Percentiles rank a stretch among this genome's conserved stretches.
Conservation (phyloP, 2,329 filamentous ascomycete genomes). For the Corinectria fuckeliana region DNA sequence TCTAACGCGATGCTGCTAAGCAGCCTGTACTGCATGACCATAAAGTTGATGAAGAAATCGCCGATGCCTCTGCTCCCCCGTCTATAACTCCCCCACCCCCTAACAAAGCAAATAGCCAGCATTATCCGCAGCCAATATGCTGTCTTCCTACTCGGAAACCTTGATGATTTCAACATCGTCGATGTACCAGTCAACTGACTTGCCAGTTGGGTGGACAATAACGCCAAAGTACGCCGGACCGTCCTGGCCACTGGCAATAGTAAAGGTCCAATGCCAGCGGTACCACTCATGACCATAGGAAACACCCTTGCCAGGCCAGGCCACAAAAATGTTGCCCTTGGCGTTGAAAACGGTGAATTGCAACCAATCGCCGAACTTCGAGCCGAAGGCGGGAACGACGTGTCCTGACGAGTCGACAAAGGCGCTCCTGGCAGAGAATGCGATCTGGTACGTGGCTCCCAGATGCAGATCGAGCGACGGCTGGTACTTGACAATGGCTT, state of each 20-base stretch:
- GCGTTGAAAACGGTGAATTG: slow-evolving; percentile 3
- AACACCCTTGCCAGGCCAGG: slow-evolving; percentile 1
- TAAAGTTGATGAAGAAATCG: too few relatives aligned
- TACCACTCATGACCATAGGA: neutral
- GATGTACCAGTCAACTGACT: slow-evolving; percentile 5
- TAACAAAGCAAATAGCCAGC: neutral
- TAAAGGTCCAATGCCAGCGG: slow-evolving; percentile 1
- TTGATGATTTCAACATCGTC: slow-evolving; percentile 5
- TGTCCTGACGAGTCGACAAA: neutral
- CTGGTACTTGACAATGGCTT: neutral
- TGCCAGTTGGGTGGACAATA: neutral
- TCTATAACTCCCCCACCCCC: neutral
- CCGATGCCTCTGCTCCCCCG: neutral
- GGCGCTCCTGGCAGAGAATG: neutral
- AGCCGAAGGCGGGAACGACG: neutral
- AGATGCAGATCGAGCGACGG: neutral
- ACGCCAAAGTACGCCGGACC: neutral
- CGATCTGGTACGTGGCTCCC: slow-evolving; percentile 4
- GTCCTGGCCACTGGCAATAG: neutral
- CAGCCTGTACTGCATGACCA: too few relatives aligned
- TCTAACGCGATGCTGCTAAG: too few relatives aligned
- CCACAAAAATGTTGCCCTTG: neutral
- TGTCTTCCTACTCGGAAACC: neutral
- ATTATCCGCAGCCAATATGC: neutral
- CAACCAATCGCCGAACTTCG: neutral